phyloP scores from a whole-genome alignment of 2,329 filamentous ascomycete species.

The Ceratocystis ficicola region DNA sequence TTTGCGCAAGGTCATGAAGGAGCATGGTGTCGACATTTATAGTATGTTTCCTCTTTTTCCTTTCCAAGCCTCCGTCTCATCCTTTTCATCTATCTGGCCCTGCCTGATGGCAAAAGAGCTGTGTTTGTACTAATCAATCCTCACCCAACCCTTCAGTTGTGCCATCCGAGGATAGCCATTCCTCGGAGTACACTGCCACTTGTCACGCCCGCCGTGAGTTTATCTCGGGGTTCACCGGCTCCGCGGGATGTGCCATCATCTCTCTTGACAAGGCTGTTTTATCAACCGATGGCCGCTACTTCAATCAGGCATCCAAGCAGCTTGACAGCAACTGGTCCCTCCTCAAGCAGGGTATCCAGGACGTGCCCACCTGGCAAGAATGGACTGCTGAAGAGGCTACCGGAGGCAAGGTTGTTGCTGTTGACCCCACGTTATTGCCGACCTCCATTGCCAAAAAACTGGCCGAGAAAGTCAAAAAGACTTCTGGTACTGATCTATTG shows the following conservation, averaged over 20 bases:
- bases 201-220: slow-evolving; percentile 85
- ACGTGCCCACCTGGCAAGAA: slow-evolving; percentile 94
- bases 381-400: slow-evolving; percentile 83
- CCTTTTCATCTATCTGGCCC: not conserved
- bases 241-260: slow-evolving; percentile 82
- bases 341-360: slow-evolving; percentile 83
- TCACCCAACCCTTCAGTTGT: slow-evolving; percentile 49
- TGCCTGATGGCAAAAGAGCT: not conserved
- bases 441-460: slow-evolving; percentile 54
- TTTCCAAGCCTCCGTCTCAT: slow-evolving; percentile 26
- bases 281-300: slow-evolving; percentile 92
- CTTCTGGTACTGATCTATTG: slow-evolving; percentile 63
- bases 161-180: slow-evolving; percentile 92
- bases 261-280: slow-evolving; percentile 76
- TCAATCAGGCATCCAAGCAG: slow-evolving; percentile 88
- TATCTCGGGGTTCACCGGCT: slow-evolving; percentile 89
- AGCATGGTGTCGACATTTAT: slow-evolving; percentile 81
- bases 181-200: slow-evolving; percentile 95
- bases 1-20: slow-evolving; percentile 75
- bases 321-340: slow-evolving; percentile 84
- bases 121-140: slow-evolving; percentile 25
- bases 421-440: slow-evolving; percentile 80
- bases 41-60: slow-evolving; percentile 40
- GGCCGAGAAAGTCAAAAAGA: slow-evolving; percentile 73
- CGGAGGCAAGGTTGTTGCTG: slow-evolving; percentile 75